Evolutionary conservation across 768 basidiomycete genomes (phyloP).

Genomic region (Gloeopeniophorella convolvens): DNA sequence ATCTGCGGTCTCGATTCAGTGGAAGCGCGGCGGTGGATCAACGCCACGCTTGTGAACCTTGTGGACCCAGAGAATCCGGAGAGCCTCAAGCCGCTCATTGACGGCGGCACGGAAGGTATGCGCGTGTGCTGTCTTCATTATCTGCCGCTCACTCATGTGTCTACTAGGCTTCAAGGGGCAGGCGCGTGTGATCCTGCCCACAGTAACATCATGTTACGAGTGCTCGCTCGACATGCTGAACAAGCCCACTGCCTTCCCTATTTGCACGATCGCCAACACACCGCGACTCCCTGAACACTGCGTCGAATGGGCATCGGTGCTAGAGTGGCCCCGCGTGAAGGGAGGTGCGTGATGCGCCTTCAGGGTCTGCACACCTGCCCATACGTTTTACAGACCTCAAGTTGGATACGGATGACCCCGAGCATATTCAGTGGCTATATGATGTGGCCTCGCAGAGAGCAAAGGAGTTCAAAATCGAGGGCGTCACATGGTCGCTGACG

Average conservation of each 20-base stretch:
- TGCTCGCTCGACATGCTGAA: slow-evolving; percentile 98
- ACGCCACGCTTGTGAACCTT: slow-evolving; percentile 91
- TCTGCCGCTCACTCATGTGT: background rate
- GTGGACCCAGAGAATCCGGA: slow-evolving; percentile 92
- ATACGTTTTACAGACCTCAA: slow-evolving; percentile 66
- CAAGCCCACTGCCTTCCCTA: slow-evolving; percentile 94
- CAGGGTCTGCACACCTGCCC: background rate
- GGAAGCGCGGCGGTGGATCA: slow-evolving; percentile 97
- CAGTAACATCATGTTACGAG: slow-evolving; percentile 94
- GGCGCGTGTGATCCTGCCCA: slow-evolving; percentile 93
- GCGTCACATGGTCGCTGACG: slow-evolving; percentile 95
- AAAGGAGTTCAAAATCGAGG: slow-evolving; percentile 93
- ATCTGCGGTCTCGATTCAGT: slow-evolving; percentile 98
- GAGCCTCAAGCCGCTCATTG: slow-evolving; percentile 92
- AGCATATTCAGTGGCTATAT: slow-evolving; percentile 93
- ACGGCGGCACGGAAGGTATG: slow-evolving; percentile 95
- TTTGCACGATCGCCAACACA: slow-evolving; percentile 98
- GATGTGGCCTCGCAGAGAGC: slow-evolving; percentile 75
- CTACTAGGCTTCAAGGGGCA: slow-evolving; percentile 99
- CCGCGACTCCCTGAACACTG: slow-evolving; percentile 97
- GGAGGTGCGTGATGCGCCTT: slow-evolving; percentile 50
- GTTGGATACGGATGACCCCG: slow-evolving; percentile 95
- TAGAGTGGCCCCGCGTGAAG: slow-evolving; percentile 95
- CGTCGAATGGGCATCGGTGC: slow-evolving; percentile 98
- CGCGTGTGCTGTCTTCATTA: background rate